These are phyloP conservation scores for Calocera cornea DNA, from an alignment of 768 basidiomycete species.

Conservation along the genomic window DNA sequence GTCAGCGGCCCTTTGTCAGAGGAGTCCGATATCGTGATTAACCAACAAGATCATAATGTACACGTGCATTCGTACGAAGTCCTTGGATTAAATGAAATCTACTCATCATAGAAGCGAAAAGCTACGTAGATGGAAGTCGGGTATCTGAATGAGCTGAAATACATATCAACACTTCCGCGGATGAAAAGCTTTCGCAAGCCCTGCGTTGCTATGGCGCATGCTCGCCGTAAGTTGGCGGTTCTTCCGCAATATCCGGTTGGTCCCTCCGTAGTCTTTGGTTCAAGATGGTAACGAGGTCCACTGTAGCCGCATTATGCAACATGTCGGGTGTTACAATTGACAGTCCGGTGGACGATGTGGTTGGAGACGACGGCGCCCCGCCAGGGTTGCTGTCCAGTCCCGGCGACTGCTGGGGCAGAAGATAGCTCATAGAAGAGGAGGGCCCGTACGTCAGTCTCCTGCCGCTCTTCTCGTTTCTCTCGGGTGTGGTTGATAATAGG, in stretches of 20 bases:
- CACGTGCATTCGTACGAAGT: too few relatives aligned
- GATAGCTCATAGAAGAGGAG: background rate
- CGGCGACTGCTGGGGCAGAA: background rate
- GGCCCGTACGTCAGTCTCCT: background rate
- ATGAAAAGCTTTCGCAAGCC: background rate
- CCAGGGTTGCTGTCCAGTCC: background rate
- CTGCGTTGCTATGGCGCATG: background rate
- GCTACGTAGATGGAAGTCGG: background rate
- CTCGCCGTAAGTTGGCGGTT: background rate
- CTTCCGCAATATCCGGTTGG: background rate
- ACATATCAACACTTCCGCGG: background rate
- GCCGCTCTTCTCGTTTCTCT: background rate
- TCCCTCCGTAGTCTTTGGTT: background rate
- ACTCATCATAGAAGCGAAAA: background rate
- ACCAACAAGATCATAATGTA: too few relatives aligned
- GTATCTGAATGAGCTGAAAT: background rate
- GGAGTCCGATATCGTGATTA: too few relatives aligned
- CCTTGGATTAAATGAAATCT: too few relatives aligned
- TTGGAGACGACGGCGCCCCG: background rate
- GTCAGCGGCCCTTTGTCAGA: too few relatives aligned
- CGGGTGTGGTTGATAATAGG: background rate
- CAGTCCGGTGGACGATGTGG: background rate
- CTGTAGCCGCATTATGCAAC: background rate
- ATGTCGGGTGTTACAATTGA: background rate
- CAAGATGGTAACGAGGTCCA: background rate